Evolutionary conservation across 139 green algal genomes (phyloP), one percentile per base, ranked within the genome.

Genomic region (Chlorella sp.): DNA sequence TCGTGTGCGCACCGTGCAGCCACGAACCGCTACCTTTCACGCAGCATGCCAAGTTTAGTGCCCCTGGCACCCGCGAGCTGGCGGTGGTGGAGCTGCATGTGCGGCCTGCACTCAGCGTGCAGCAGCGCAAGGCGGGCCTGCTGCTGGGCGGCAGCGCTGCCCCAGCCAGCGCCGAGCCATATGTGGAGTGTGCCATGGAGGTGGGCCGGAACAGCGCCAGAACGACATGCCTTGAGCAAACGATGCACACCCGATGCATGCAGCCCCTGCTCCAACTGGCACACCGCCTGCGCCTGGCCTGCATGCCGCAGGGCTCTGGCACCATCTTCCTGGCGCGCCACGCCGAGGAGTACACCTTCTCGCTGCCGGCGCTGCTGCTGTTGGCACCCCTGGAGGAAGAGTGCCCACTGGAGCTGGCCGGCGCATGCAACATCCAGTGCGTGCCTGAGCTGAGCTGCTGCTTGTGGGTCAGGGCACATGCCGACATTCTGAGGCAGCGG

Each of bases 361-460:
- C 42, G 7, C 71, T 77, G 42, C 71, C 71, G 41, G 15, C 69
- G 27, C 69, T 75, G 27, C 40, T 75, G 69, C 69, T 75, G 38
- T 29, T 38, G 3, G n/a, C 69, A 4, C 69, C 69, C 1, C 69
- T 75, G 51, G 69, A 50, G 21, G 29, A 74, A 12, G 68, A n/a
- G n/a, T n/a, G n/a, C n/a, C n/a, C n/a, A n/a, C n/a, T n/a, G n/a
- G n/a, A n/a, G n/a, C n/a, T n/a, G n/a, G n/a, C n/a, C n/a, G n/a
- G n/a, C n/a, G n/a, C n/a, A n/a, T n/a, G n/a, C n/a, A n/a, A n/a
- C n/a, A n/a, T n/a, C n/a, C n/a, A n/a, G n/a, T n/a, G n/a, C n/a
- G n/a, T n/a, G n/a, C n/a, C n/a, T n/a, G n/a, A n/a, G n/a, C n/a
- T n/a, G n/a, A n/a, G n/a, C n/a, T n/a, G n/a, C n/a, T n/a, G n/a